Conservation (phyloP, 1,284 basidiomycete species). For the Inonotus hispidus region DNA sequence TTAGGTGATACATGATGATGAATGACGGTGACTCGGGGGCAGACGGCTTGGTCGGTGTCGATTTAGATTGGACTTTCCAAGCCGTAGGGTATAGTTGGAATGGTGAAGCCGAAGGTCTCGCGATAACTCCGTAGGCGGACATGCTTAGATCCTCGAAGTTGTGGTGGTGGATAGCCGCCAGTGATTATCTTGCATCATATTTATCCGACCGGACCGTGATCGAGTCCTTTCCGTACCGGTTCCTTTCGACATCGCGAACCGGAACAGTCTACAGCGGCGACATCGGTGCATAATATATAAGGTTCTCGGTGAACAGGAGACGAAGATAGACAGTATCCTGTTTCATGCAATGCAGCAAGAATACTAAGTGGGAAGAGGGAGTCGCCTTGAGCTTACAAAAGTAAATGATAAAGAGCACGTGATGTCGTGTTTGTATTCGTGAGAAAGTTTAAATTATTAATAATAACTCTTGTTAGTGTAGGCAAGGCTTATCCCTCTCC, state of each 20-base stretch:
- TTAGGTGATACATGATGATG: slow-evolving; percentile 13
- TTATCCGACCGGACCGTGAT: too few species aligned
- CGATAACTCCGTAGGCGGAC: slow-evolving; percentile 12
- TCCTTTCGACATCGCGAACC: too few species aligned
- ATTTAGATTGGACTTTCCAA: slow-evolving; percentile 2
- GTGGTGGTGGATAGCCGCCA: neutral
- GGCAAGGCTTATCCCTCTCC: neutral
- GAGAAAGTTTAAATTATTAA: neutral
- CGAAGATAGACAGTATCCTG: neutral
- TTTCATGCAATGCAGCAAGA: neutral
- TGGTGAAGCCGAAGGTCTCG: neutral
- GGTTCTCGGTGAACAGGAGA: too few species aligned
- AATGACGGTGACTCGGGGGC: neutral
- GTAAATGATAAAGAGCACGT: slow-evolving; percentile 2
- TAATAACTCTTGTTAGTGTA: neutral
- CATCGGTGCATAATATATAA: too few species aligned
- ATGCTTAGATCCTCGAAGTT: neutral
- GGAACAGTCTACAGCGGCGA: too few species aligned
- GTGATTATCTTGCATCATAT: too few species aligned
- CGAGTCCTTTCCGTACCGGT: too few species aligned
- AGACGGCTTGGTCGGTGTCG: too few species aligned
- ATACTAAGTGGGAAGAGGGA: neutral
- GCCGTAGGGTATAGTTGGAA: neutral
- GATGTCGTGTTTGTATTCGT: neutral
- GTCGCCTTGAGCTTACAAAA: too few species aligned